Conservation (phyloP, 176 grass and related monocot species). For the Oryza meridionalis region DNA sequence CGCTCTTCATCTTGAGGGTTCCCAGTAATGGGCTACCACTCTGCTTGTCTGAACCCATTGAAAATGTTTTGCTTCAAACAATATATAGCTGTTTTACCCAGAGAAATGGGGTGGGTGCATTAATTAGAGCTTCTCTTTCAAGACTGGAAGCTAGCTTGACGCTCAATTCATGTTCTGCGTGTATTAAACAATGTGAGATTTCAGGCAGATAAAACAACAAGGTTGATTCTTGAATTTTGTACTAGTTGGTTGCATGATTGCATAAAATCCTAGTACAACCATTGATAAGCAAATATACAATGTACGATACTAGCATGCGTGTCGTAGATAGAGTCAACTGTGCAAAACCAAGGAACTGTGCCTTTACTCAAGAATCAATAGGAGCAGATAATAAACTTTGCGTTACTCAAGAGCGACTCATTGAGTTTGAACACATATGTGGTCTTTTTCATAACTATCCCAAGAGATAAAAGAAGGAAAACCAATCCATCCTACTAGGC, state of each 20-base stretch:
- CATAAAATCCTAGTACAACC: neutral
- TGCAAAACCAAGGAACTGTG: neutral
- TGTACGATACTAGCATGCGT: neutral
- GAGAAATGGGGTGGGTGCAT: neutral
- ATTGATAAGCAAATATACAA: neutral
- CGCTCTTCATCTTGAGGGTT: conserved; percentile 81
- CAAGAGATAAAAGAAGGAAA: neutral
- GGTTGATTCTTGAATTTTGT: neutral
- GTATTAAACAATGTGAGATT: conserved; percentile 29
- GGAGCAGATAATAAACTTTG: neutral
- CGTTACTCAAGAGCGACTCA: neutral
- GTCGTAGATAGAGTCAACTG: conserved; percentile 13
- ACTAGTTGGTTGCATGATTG: neutral
- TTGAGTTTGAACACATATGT: neutral
- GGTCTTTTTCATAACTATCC: neutral
- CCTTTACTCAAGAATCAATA: conserved; percentile 14
- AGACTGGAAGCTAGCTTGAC: conserved; percentile 27
- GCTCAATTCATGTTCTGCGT: conserved; percentile 20
- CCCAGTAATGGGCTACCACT: conserved; percentile 64
- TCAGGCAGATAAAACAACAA: neutral
- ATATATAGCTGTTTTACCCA: neutral
- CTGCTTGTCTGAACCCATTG: conserved; percentile 71
- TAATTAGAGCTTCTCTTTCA: conserved; percentile 3
- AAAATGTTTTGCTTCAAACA: conserved; percentile 20
- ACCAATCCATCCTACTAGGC: neutral